These are phyloP conservation scores for Rubus parviflorus DNA, from an alignment of 306 rosid genomes.

Conservation along the genomic window DNA sequence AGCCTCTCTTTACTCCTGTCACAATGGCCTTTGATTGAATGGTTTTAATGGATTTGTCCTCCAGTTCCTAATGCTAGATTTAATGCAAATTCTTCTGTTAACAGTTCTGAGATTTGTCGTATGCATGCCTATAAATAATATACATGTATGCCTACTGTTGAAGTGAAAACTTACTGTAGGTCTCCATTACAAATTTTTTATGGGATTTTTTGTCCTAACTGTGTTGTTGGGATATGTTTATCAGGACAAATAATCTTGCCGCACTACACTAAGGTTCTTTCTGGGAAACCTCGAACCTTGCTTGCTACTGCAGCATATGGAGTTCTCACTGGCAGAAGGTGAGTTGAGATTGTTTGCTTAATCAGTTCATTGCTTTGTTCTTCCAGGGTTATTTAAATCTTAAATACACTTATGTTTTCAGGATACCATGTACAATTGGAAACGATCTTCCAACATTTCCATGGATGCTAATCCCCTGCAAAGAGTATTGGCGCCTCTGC, in stretches of 20 bases:
- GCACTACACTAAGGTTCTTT: constrained; percentile 36
- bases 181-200: background rate
- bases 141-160: background rate
- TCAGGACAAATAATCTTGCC: constrained; percentile 51
- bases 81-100: background rate
- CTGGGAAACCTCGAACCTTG: constrained; percentile 37
- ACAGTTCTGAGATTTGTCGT: background rate
- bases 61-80: background rate
- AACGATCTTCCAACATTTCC: constrained; percentile 69
- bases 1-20: background rate
- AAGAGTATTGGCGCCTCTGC: constrained; percentile 74
- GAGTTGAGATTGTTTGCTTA: constrained; percentile 16
- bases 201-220: constrained; percentile 15
- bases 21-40: background rate
- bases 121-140: background rate
- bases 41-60: background rate
- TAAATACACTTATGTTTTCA: constrained; percentile 20
- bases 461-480: constrained; percentile 78
- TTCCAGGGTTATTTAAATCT: background rate
- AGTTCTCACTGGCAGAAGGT: constrained; percentile 81
- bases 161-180: background rate
- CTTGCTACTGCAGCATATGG: constrained; percentile 52
- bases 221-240: background rate
- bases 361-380: background rate
- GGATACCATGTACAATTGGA: constrained; percentile 50